phyloP scores from a whole-genome alignment of 208 protist genomes.

The Porcisia hertigi region DNA sequence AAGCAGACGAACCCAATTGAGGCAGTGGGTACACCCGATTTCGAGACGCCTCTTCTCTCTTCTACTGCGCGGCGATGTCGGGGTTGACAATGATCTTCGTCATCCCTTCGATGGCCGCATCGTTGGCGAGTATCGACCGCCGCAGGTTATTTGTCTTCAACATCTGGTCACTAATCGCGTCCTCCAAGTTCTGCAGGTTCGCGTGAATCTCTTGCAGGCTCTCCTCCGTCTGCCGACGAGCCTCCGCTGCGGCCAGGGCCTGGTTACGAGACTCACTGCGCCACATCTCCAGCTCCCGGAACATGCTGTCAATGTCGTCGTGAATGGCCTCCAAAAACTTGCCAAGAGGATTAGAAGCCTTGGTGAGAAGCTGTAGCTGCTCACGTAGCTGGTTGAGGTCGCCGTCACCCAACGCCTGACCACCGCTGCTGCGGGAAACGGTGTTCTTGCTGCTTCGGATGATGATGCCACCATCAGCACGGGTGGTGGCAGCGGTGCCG shows the following conservation, averaged over 20 bases:
- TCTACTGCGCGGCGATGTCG: constrained; percentile 43
- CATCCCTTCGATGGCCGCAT: constrained; percentile 79
- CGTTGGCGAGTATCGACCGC: constrained; percentile 77
- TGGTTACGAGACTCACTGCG: constrained; percentile 84
- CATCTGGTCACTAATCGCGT: constrained; percentile 87
- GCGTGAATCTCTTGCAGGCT: constrained; percentile 81
- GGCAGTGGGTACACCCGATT: not conserved
- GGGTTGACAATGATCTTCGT: constrained; percentile 83
- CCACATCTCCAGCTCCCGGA: constrained; percentile 90
- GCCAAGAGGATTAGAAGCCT: constrained; percentile 88
- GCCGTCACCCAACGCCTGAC: constrained; percentile 56
- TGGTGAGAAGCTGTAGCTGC: constrained; percentile 89
- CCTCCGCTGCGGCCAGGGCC: constrained; percentile 75
- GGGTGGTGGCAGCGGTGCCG: constrained; percentile 16
- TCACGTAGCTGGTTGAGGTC: constrained; percentile 84
- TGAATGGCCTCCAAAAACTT: constrained; percentile 87
- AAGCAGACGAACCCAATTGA: not conserved
- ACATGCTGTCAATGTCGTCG: constrained; percentile 91
- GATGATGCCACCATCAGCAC: constrained; percentile 63
- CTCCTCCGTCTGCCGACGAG: constrained; percentile 79
- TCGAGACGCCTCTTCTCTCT: not conserved
- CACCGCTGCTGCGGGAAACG: constrained; percentile 28
- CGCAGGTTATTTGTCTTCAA: constrained; percentile 85
- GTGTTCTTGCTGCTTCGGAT: constrained; percentile 58
- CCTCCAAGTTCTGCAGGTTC: constrained; percentile 82